Evolutionary conservation across 1,139 yeast genomes (phyloP), one percentile per base, ranked within the genome.

Genomic region (Hyphopichia khmerensis): DNA sequence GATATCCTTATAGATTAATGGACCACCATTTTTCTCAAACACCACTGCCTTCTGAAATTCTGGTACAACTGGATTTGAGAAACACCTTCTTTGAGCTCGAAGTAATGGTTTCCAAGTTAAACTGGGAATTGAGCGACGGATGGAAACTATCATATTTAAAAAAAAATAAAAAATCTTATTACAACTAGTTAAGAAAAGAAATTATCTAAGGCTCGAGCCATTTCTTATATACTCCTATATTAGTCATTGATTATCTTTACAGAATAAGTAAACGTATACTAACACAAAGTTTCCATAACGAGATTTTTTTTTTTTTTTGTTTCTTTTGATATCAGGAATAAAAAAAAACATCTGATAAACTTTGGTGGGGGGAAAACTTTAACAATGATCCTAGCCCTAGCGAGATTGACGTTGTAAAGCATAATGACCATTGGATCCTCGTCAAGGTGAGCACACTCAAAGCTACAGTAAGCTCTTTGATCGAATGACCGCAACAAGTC

Each of bases 31-130:
- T 53, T 74, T 77, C 56, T 84, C 87, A 62, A 85, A 85, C 53
- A 86, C 69, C 45, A 85, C 82, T 39, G 84, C 95, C 64, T 82
- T 84, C 66, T 84, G 91, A 40, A 80, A 80, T 45, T 67, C 65
- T 58, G 91, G 90, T 48, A 82, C 68, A 9, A 19, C 32, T 13
- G 32, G 23, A 6, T 33, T 29, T 8, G 40, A 33, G 18, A n/a
- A 18, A 29, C 26, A 27, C 29, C 30, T 33, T 16, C 19, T 4
- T 33, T 29, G 32, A 29, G 17, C n/a, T 7, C 14, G 30, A n/a
- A n/a, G n/a, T 11, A 27, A n/a, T n/a, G 17, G 10, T 30, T 8
- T 15, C n/a, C 33, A 10, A 30, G 33, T 4, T n/a, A 30, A 13
- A 13, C 33, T 16, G n/a, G 33, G n/a, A 14, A 30, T 10, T 30